A percentile compares a stretch with the other conserved stretches of the same genome.
Evolutionary conservation across 805 yeast genomes (phyloP).

Genomic region (Metschnikowia gelsemii): DNA sequence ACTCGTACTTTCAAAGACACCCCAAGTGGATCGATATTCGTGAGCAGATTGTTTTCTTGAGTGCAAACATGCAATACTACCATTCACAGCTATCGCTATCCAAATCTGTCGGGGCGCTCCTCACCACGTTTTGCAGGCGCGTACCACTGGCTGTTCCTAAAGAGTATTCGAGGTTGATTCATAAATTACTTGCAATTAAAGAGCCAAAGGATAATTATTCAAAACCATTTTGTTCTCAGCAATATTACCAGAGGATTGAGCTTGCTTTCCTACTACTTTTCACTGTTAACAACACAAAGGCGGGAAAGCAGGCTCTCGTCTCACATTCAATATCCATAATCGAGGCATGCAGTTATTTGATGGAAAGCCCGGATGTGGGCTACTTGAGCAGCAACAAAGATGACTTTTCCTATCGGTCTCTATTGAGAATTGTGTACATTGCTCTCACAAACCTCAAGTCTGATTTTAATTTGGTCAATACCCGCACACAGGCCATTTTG

Average conservation of each 20-base stretch:
- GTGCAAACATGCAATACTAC: slow-evolving; percentile 61
- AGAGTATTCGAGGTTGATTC: slow-evolving; percentile 34
- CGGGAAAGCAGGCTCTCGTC: slow-evolving; percentile 28
- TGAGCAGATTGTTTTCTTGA: slow-evolving; percentile 53
- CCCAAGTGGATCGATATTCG: slow-evolving; percentile 37
- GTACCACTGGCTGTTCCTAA: slow-evolving; percentile 16
- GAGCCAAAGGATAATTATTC: slow-evolving; percentile 51
- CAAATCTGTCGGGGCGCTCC: slow-evolving; percentile 73
- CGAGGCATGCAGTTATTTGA: slow-evolving; percentile 43
- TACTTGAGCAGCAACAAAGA: slow-evolving; percentile 37
- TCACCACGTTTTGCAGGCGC: slow-evolving; percentile 60
- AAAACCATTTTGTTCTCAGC: slow-evolving; percentile 42
- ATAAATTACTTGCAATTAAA: slow-evolving; percentile 52
- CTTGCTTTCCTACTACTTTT: slow-evolving; percentile 55
- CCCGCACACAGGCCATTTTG: slow-evolving; percentile 50
- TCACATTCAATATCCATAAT: slow-evolving; percentile 42
- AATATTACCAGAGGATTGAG: slow-evolving; percentile 64
- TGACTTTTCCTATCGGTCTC: slow-evolving; percentile 49
- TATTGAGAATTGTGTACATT: slow-evolving; percentile 57
- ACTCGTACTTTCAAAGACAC: slow-evolving; percentile 46
- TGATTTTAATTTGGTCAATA: slow-evolving; percentile 40
- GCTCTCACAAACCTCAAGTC: slow-evolving; percentile 45
- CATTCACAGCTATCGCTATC: slow-evolving; percentile 68
- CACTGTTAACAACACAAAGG: slow-evolving; percentile 35
- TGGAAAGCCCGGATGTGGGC: slow-evolving; percentile 50